Evolutionary conservation across 2,329 filamentous ascomycete species (phyloP).

Genomic region (Hymenoscyphus scutula): DNA sequence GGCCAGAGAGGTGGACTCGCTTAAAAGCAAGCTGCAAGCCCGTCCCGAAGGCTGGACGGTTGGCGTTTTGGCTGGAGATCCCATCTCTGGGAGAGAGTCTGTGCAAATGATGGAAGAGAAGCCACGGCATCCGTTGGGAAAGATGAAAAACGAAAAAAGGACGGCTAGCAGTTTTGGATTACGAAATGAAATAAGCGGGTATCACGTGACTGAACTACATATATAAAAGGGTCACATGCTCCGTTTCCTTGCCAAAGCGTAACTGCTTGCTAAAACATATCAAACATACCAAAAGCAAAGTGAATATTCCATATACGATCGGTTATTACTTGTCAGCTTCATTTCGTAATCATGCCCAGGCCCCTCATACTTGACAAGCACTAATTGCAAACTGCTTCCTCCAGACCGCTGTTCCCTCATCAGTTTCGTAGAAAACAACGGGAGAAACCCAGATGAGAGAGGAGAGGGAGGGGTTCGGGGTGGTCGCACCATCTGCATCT

Average conservation of each 20-base stretch:
- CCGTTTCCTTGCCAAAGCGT: background rate
- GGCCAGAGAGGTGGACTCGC: conserved; percentile 6
- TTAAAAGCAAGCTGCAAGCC: background rate
- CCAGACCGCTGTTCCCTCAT: conserved; percentile 1
- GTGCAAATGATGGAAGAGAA: background rate
- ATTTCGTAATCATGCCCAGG: background rate
- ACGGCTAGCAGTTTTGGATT: background rate
- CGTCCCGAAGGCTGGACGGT: conserved; percentile 1
- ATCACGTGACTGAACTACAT: background rate
- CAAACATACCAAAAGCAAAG: too few relatives aligned
- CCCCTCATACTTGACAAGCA: background rate
- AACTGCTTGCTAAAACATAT: background rate
- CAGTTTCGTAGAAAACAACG: background rate
- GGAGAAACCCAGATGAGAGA: background rate
- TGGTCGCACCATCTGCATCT: background rate
- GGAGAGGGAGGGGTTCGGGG: background rate
- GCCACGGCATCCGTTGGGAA: background rate
- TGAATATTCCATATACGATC: background rate
- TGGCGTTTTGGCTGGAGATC: background rate
- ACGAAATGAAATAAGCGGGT: background rate
- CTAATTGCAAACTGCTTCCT: conserved; percentile 1
- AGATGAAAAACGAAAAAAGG: background rate
- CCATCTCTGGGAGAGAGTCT: background rate
- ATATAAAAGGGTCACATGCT: background rate
- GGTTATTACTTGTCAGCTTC: background rate